phyloP scores from a whole-genome alignment of 2,329 filamentous ascomycete species.

The Colletotrichum acutatum region DNA sequence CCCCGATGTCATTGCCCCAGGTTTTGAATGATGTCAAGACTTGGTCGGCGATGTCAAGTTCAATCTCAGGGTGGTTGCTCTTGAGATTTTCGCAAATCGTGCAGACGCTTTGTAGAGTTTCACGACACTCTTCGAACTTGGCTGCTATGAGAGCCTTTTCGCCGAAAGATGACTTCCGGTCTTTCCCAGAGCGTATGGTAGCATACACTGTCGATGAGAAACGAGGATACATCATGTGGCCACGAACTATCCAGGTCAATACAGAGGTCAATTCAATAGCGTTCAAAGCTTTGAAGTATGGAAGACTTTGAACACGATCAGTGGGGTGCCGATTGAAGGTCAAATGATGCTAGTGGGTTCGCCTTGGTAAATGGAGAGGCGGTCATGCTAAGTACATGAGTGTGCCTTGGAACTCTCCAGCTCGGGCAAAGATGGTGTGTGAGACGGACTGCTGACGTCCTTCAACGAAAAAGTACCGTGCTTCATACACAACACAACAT shows the following conservation, averaged over 20 bases:
- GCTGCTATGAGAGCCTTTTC: conserved; percentile 1
- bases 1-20: conserved; percentile 17
- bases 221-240: background rate
- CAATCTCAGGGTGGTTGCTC: background rate
- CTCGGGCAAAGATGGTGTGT: background rate
- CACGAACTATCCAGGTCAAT: background rate
- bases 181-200: background rate
- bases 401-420: background rate
- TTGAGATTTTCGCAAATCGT: background rate
- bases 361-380: background rate
- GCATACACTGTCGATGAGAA: background rate
- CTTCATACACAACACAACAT: background rate
- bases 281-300: background rate
- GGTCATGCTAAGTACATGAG: background rate
- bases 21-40: background rate
- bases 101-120: background rate
- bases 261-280: background rate
- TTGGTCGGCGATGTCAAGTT: background rate
- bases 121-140: conserved; percentile 14
- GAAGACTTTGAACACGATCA: background rate
- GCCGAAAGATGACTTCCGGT: background rate
- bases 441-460: background rate
- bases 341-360: background rate
- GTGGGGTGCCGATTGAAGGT: background rate
- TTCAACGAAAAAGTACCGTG: background rate